Base-by-base conservation (phyloP, 2,329 filamentous ascomycete species). In the Fusarium tricinctum region DNA sequence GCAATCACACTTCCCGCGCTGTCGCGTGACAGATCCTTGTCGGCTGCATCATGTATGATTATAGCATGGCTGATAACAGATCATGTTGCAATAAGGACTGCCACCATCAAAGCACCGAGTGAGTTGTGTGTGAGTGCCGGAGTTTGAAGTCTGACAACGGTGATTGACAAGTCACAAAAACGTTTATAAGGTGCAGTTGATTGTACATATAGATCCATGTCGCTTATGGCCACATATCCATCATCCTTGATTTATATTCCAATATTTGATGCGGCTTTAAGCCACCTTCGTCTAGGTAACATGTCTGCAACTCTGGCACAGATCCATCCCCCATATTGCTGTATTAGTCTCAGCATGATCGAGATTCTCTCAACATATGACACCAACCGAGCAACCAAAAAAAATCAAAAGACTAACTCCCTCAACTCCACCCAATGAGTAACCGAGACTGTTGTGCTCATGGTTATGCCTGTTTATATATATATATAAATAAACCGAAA, bases 361-460 rank as follows among this genome's bases (percentile, higher is more conserved):
- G 44, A 46, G 46, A 44, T 58, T 15, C 35, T 60, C 26, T 54
- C 23, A 40, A 60, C 20, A 13, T 32, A 32, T 23, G 43, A 44
- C 47, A 47, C 33, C 30, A 33, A 49, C 40, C 28, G 63, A 44
- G 40, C 20, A 30, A n/a, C 45, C 53, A 47, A 47, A 48, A 54
- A 40, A 48, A 54, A 40, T 19, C 42, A 58, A 10, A 59, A 32
- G 20, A 45, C 19, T 30, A 43, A 67, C 64, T 67, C 73, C 70
- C 39, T 48, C 50, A 69, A 75, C 73, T 66, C 74, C 74, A 58
- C 42, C 43, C 56, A 57, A 54, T 65, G 56, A 40, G 20, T 66
- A 47, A 49, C 32, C 47, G 57, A 65, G 60, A 53, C 39, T 66
- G 55, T 55, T 61, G 40, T 61, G 40, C 56, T 56, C 61, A 44